Evolutionary conservation across 306 rosid genomes (phyloP).

Genomic region (Cicer arietinum): DNA sequence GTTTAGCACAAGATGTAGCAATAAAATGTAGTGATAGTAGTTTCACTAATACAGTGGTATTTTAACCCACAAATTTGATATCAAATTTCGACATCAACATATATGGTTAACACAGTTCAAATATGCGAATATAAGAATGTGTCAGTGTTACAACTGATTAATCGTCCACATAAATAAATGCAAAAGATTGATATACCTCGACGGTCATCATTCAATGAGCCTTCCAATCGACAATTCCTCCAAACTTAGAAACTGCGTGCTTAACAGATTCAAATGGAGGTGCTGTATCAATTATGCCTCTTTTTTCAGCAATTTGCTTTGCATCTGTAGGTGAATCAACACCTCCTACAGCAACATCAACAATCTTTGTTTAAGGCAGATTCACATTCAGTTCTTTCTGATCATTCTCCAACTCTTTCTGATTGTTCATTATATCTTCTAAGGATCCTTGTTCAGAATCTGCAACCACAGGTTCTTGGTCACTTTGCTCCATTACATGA

Average conservation of each 20-base stretch:
- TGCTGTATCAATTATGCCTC: constrained; percentile 82
- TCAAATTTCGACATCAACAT: too few relatives aligned
- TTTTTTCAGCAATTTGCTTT: constrained; percentile 51
- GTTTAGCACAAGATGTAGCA: too few relatives aligned
- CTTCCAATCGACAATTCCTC: constrained; percentile 99
- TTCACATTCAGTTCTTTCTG: constrained; percentile 22
- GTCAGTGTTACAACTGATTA: too few relatives aligned
- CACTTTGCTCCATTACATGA: constrained; percentile 41
- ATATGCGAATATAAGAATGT: too few relatives aligned
- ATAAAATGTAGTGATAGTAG: too few relatives aligned
- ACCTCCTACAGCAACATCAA: not conserved
- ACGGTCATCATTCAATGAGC: constrained; percentile 84
- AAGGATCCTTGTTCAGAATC: constrained; percentile 39
- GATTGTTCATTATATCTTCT: constrained; percentile 24
- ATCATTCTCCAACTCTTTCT: constrained; percentile 41
- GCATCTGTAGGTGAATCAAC: constrained; percentile 51
- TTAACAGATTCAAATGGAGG: constrained; percentile 96
- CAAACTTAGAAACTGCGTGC: constrained; percentile 95
- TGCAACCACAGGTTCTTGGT: constrained; percentile 26
- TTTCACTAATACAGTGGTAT: too few relatives aligned
- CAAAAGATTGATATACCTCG: constrained; percentile 62
- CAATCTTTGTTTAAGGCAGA: constrained; percentile 41
- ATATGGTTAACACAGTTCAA: too few relatives aligned
- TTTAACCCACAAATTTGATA: too few relatives aligned
- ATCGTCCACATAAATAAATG: not conserved